Evolutionary conservation across 305 asterid genomes (phyloP), one percentile per base, ranked within the genome.

Genomic region (Fraxinus sp.): DNA sequence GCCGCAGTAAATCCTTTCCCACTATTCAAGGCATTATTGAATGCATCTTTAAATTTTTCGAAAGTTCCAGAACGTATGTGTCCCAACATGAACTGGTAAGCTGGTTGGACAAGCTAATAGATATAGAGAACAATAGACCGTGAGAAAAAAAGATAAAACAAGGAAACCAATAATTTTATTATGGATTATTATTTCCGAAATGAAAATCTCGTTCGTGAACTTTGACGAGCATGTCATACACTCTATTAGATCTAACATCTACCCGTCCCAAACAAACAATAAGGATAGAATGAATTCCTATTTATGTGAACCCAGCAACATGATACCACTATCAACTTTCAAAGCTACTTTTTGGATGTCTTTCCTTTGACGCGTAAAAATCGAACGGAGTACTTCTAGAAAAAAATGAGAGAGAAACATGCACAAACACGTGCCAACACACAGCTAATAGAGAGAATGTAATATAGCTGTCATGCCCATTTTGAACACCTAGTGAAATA

Each of bases 81-180:
- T 81, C 97, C 98, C 97, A 97, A 86, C 97, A 92, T 90, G 85
- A 85, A 87, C 22, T 90, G 98, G 87, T 95, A 89, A 36, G 97
- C 93, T 84, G 98, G 98, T 92, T 90, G 98, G 89, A 96, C 97
- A 90, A 95, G 97, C 98, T 97, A 87, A 84, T 73, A 81, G n/a
- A 66, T 66, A 66, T 57, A 57, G 7, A 57, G 26, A 18, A 66
- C 13, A 5, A 66, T 11, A 10, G 33, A 24, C 36, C 35, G 8
- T 66, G 74, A 66, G 74, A 10, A 8, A 64, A 52, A n/a, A n/a
- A 5, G 8, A 55, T 14, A 55, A 55, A 14, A 62, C 2, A 59
- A 1, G 14, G 30, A 20, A 59, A 18, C 13, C 28, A 20, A 14
- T 18, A 59, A 59, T 6, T 59, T 59, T 22, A 57, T 57, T 7